These are phyloP conservation scores for Saturnispora ahearnii DNA, from an alignment of 805 yeast species.

Conservation along the genomic window DNA sequence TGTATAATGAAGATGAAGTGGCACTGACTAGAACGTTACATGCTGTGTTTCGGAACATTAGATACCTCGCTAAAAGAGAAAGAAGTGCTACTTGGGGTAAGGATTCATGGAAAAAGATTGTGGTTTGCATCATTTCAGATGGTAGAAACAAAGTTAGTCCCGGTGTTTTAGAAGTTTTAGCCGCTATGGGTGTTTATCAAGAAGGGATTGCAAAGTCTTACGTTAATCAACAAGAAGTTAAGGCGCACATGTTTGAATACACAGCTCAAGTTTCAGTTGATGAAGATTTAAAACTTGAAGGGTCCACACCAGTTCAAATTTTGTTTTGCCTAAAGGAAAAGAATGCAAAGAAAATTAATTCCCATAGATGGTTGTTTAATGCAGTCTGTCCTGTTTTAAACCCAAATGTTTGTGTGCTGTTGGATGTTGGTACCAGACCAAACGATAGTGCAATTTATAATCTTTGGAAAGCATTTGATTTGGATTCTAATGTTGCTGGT, in stretches of 20 bases:
- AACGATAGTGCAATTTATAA: slow-evolving; percentile 81
- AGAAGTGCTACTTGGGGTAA: slow-evolving; percentile 90
- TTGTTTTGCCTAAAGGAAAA: slow-evolving; percentile 87
- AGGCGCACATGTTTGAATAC: slow-evolving; percentile 91
- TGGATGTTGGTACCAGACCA: slow-evolving; percentile 98
- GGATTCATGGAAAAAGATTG: slow-evolving; percentile 95
- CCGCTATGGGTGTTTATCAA: slow-evolving; percentile 95
- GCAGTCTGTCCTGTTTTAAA: slow-evolving; percentile 87
- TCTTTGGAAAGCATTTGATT: slow-evolving; percentile 95
- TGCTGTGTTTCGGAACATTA: slow-evolving; percentile 85
- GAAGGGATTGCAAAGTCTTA: slow-evolving; percentile 94
- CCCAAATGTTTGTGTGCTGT: slow-evolving; percentile 80
- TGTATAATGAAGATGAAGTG: slow-evolving; percentile 93
- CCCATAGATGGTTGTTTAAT: slow-evolving; percentile 96
- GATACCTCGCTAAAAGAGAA: slow-evolving; percentile 73
- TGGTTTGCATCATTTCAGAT: slow-evolving; percentile 84
- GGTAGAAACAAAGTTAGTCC: slow-evolving; percentile 86
- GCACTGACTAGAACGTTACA: slow-evolving; percentile 90
- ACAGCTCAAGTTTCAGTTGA: slow-evolving; percentile 93
- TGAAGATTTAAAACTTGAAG: slow-evolving; percentile 79
- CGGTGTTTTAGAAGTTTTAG: slow-evolving; percentile 76
- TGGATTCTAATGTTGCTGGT: slow-evolving; percentile 95
- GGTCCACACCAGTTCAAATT: slow-evolving; percentile 92
- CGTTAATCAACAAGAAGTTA: slow-evolving; percentile 85
- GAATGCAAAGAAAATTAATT: slow-evolving; percentile 88